Percentiles rank a stretch among this genome's conserved stretches.
Conservation (phyloP, 1,139 yeast genomes). For the Yamadazyma sp. region DNA sequence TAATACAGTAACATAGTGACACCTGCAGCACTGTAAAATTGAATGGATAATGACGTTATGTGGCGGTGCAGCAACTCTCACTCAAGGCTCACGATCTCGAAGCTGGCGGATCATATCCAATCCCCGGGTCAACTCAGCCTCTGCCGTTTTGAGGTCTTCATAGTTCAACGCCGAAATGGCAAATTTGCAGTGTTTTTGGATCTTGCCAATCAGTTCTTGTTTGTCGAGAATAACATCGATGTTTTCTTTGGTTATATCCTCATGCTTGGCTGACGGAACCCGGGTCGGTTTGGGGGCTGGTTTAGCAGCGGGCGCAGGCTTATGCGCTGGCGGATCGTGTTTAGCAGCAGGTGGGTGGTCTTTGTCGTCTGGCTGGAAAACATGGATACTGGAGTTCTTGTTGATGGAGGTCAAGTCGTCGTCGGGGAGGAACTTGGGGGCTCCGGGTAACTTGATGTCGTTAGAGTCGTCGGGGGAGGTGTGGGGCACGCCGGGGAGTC, state of each 20-base stretch:
- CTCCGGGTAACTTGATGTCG: slow-evolving; percentile 38
- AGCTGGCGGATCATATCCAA: slow-evolving; percentile 30
- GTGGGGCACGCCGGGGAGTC: slow-evolving; percentile 33
- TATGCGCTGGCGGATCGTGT: not conserved
- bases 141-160: slow-evolving; percentile 84
- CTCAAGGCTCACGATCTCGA: not conserved
- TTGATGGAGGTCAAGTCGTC: slow-evolving; percentile 40
- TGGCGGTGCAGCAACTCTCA: not conserved
- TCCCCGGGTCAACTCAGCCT: slow-evolving; percentile 67
- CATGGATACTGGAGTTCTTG: slow-evolving; percentile 40
- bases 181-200: slow-evolving; percentile 85
- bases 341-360: no score
- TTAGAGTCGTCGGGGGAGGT: slow-evolving; percentile 29
- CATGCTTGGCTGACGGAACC: not conserved
- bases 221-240: slow-evolving; percentile 53
- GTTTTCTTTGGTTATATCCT: slow-evolving; percentile 31
- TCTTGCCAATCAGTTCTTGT: slow-evolving; percentile 61
- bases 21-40: no score
- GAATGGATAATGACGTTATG: not conserved
- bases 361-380: slow-evolving; percentile 27
- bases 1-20: no score
- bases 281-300: slow-evolving; percentile 3
- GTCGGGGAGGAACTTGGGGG: slow-evolving; percentile 44
- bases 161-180: slow-evolving; percentile 93
- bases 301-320: not conserved